Evolutionary conservation across 495 filamentous ascomycete genomes (phyloP).

Genomic region (Astrocystis sublimbata): DNA sequence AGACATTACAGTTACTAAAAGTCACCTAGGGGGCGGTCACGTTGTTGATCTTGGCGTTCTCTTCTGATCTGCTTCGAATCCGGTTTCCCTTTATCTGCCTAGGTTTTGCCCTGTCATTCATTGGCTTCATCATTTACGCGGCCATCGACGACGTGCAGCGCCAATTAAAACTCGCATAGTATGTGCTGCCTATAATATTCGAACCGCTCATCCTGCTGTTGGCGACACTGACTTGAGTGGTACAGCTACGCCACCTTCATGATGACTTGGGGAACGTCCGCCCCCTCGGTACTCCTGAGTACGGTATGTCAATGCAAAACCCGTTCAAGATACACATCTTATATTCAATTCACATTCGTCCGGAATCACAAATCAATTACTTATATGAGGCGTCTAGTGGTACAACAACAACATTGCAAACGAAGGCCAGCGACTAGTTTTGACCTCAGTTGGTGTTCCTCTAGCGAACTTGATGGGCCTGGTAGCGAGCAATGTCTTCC

Average conservation of each 20-base stretch:
- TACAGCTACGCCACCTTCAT: slow-evolving; percentile 68
- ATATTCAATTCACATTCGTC: not conserved
- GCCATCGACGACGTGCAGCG: slow-evolving; percentile 60
- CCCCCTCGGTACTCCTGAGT: slow-evolving; percentile 55
- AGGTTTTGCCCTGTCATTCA: slow-evolving; percentile 71
- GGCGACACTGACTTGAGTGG: not conserved
- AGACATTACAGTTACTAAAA: slow-evolving; percentile 25
- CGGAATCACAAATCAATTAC: too few species aligned
- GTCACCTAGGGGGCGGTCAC: slow-evolving; percentile 61
- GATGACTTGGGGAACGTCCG: slow-evolving; percentile 76
- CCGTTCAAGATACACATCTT: not conserved
- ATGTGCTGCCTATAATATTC: not conserved
- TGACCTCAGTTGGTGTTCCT: slow-evolving; percentile 74
- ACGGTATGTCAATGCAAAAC: slow-evolving; percentile 32
- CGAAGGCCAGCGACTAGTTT: slow-evolving; percentile 67
- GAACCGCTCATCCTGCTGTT: too few species aligned
- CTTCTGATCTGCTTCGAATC: slow-evolving; percentile 63
- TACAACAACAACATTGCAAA: slow-evolving; percentile 83
- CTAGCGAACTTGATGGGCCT: slow-evolving; percentile 82
- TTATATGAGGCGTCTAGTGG: slow-evolving; percentile 40
- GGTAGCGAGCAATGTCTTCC: slow-evolving; percentile 73
- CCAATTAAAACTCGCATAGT: slow-evolving; percentile 64
- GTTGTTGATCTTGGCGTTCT: slow-evolving; percentile 67
- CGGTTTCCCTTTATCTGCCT: slow-evolving; percentile 73
- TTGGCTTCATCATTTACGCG: slow-evolving; percentile 75